A percentile compares a stretch with the other conserved stretches of the same genome.
These are phyloP conservation scores for Talaromyces islandicus DNA, from an alignment of 2,329 filamentous ascomycete species.

Conservation along the genomic window DNA sequence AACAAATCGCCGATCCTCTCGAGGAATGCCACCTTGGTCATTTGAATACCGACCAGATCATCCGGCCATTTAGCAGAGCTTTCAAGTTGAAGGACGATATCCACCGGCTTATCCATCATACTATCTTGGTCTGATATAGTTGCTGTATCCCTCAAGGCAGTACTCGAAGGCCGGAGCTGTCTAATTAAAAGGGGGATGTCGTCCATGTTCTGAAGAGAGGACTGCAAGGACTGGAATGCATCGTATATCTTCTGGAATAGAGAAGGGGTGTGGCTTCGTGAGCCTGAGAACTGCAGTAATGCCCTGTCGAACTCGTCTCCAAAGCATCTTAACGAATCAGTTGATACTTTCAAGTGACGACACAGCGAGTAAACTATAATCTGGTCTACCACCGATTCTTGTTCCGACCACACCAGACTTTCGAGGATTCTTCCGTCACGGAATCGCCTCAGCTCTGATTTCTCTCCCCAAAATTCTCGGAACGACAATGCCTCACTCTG, in stretches of 20 bases:
- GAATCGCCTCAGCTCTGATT: conserved; percentile 87
- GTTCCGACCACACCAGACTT: conserved; percentile 76
- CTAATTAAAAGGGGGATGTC: conserved; percentile 82
- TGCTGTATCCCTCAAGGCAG: conserved; percentile 68
- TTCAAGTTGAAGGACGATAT: conserved; percentile 85
- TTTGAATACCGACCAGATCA: conserved; percentile 81
- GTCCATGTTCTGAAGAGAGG: conserved; percentile 69
- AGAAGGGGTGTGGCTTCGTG: conserved; percentile 37
- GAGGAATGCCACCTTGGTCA: conserved; percentile 86
- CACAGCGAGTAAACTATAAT: conserved; percentile 68
- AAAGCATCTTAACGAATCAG: conserved; percentile 48
- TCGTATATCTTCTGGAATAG: conserved; percentile 64
- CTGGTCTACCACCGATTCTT: conserved; percentile 67
- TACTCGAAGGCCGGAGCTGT: conserved; percentile 67
- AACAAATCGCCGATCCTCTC: conserved; percentile 68
- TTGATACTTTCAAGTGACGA: conserved; percentile 59
- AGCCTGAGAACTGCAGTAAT: conserved; percentile 23
- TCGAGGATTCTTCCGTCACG: conserved; percentile 92
- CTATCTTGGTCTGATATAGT: conserved; percentile 22
- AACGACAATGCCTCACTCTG: conserved; percentile 77
- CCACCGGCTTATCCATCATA: conserved; percentile 50
- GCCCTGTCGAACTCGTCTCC: conserved; percentile 46
- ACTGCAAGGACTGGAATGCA: conserved; percentile 68
- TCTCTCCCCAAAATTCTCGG: conserved; percentile 90
- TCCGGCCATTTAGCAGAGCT: conserved; percentile 92